phyloP scores from a whole-genome alignment of 345 rosid species.

The Euphorbia lathyris region DNA sequence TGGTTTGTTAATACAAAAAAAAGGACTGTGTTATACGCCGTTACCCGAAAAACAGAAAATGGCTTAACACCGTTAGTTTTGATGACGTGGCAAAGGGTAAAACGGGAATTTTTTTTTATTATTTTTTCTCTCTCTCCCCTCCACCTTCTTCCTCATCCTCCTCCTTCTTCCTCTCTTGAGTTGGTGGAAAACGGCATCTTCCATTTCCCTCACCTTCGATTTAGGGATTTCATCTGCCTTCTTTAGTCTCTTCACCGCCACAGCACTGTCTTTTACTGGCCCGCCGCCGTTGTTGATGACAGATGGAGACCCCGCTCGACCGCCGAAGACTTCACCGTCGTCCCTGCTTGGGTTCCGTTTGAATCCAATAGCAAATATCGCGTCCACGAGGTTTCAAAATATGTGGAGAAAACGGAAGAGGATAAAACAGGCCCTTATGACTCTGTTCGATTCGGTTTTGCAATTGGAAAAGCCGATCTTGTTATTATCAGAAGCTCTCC shows the following conservation, averaged over 20 bases:
- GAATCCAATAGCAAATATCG: slow-evolving; percentile 20
- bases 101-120: no score
- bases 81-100: no score
- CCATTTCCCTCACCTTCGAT: slow-evolving; percentile 27
- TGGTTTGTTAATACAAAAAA: no score
- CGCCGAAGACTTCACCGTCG: slow-evolving; percentile 30
- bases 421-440: slow-evolving; percentile 42
- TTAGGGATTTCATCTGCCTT: slow-evolving; percentile 21
- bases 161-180: no score
- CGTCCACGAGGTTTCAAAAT: slow-evolving; percentile 34
- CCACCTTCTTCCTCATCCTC: no score
- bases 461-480: slow-evolving; percentile 34
- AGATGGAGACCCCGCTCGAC: slow-evolving; percentile 6
- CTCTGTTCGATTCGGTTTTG: slow-evolving; percentile 35
- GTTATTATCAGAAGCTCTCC: slow-evolving; percentile 40
- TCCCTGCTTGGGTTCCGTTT: slow-evolving; percentile 31
- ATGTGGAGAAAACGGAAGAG: slow-evolving; percentile 38
- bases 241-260: slow-evolving; percentile 33
- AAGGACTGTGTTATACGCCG: no score
- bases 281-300: slow-evolving; percentile 19
- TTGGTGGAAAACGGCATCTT: no score
- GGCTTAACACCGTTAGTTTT: no score
- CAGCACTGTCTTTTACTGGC: slow-evolving; percentile 1
- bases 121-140: no score
- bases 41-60: no score